Conservation (phyloP, 1,284 basidiomycete species). For the Ustilago trichophora region DNA sequence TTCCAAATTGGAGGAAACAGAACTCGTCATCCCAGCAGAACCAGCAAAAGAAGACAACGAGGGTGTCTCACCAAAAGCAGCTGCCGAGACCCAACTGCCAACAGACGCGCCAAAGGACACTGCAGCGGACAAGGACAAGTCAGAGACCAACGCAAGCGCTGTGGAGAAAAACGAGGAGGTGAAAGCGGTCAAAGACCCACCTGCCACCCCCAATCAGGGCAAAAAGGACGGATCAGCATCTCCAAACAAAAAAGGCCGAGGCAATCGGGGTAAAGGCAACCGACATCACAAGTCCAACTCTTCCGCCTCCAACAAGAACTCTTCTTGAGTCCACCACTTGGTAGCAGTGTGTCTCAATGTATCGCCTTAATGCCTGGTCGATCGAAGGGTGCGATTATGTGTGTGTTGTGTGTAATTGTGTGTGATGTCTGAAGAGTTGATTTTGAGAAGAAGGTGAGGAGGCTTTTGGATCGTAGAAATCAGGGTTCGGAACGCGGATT, state of each 20-base stretch:
- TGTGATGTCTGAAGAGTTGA: too few species aligned
- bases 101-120: not conserved
- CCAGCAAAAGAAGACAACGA: constrained; percentile 17
- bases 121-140: not conserved
- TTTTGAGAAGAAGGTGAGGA: too few species aligned
- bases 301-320: constrained; percentile 12
- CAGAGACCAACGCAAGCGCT: not conserved
- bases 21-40: constrained; percentile 9
- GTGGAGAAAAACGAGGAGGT: not conserved
- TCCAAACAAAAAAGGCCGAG: constrained; percentile 11
- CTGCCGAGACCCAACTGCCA: too few species aligned
- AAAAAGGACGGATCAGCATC: constrained; percentile 25
- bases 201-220: constrained; percentile 4
- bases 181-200: not conserved
- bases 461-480: too few species aligned
- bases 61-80: not conserved
- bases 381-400: too few species aligned
- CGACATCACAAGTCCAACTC: constrained; percentile 33
- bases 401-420: too few species aligned
- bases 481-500: too few species aligned
- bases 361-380: too few species aligned
- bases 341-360: too few species aligned
- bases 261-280: constrained; percentile 24
- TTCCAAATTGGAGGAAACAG: not conserved
- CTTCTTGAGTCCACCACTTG: too few species aligned